phyloP scores from a whole-genome alignment of 768 basidiomycete species.

The Kwoniella europaea region DNA sequence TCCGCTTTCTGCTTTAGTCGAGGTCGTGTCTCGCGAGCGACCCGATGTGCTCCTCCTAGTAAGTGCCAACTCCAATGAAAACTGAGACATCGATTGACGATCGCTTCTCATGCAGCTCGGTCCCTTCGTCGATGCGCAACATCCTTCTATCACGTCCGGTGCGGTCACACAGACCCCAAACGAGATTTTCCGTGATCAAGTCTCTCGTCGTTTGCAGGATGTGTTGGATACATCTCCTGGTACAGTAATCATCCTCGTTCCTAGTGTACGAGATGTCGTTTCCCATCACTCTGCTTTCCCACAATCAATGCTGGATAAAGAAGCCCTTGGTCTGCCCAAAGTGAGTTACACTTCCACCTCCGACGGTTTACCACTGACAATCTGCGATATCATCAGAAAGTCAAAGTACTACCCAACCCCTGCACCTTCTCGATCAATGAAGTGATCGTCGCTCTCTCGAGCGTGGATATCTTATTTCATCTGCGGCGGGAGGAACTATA shows the following conservation, averaged over 20 bases:
- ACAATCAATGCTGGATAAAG: slow-evolving; percentile 64
- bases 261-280: slow-evolving; percentile 79
- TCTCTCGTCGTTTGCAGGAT: slow-evolving; percentile 66
- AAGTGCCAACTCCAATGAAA: slow-evolving; percentile 28
- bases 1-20: slow-evolving; percentile 70
- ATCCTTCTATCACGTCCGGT: slow-evolving; percentile 76
- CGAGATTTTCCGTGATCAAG: slow-evolving; percentile 71
- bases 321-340: slow-evolving; percentile 57
- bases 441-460: slow-evolving; percentile 76
- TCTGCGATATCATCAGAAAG: slow-evolving; percentile 63
- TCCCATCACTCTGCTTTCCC: slow-evolving; percentile 83
- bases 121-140: slow-evolving; percentile 82
- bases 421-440: slow-evolving; percentile 82
- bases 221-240: slow-evolving; percentile 70
- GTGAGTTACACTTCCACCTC: slow-evolving; percentile 37
- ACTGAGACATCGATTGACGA: too few relatives aligned
- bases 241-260: slow-evolving; percentile 76
- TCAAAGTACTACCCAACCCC: slow-evolving; percentile 84
- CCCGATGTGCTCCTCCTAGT: slow-evolving; percentile 83
- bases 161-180: slow-evolving; percentile 70
- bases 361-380: slow-evolving; percentile 3
- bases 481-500: slow-evolving; percentile 81
- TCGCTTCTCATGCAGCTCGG: slow-evolving; percentile 67
- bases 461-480: slow-evolving; percentile 87
- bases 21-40: slow-evolving; percentile 67